Evolutionary conservation across 371 early-diverging fungal species (phyloP).

Genomic region (Syncephalastrum sp.): DNA sequence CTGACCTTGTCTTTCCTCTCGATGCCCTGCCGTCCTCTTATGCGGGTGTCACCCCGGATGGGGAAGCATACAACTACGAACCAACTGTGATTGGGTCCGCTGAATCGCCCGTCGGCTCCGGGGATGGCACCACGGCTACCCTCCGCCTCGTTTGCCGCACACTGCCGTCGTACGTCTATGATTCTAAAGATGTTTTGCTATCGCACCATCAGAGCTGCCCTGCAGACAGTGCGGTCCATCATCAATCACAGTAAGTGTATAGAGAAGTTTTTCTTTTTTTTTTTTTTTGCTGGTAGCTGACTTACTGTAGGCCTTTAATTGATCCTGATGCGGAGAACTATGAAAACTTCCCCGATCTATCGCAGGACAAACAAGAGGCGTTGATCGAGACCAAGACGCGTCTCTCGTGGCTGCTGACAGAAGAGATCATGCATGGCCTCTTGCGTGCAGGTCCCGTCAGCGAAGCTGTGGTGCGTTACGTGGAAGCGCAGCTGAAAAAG

Average conservation of each 20-base stretch:
- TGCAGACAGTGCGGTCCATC: constrained; percentile 23
- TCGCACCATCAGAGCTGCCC: constrained; percentile 31
- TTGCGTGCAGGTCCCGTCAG: constrained; percentile 59
- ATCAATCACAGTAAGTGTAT: constrained; percentile 27
- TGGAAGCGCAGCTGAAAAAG: constrained; percentile 61
- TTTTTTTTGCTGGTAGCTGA: neutral
- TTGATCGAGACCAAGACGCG: constrained; percentile 60
- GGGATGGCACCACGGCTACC: constrained; percentile 69
- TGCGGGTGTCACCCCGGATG: constrained; percentile 34
- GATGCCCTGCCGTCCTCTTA: constrained; percentile 58
- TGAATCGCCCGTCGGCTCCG: constrained; percentile 66
- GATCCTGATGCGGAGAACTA: constrained; percentile 33
- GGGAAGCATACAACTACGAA: constrained; percentile 49
- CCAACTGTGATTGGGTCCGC: constrained; percentile 65
- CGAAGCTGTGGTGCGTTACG: constrained; percentile 52
- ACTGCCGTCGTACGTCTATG: constrained; percentile 51
- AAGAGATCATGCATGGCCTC: constrained; percentile 76
- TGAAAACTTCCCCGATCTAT: constrained; percentile 40
- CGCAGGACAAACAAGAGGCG: constrained; percentile 58
- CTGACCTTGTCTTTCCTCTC: constrained; percentile 53
- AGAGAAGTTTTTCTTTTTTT: too few species aligned
- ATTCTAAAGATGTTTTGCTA: constrained; percentile 25
- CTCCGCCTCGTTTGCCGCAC: constrained; percentile 68
- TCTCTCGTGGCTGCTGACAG: constrained; percentile 67
- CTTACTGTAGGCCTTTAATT: constrained; percentile 21